phyloP scores from a whole-genome alignment of 2,329 filamentous ascomycete genomes.

The Pseudocercospora crystallina region DNA sequence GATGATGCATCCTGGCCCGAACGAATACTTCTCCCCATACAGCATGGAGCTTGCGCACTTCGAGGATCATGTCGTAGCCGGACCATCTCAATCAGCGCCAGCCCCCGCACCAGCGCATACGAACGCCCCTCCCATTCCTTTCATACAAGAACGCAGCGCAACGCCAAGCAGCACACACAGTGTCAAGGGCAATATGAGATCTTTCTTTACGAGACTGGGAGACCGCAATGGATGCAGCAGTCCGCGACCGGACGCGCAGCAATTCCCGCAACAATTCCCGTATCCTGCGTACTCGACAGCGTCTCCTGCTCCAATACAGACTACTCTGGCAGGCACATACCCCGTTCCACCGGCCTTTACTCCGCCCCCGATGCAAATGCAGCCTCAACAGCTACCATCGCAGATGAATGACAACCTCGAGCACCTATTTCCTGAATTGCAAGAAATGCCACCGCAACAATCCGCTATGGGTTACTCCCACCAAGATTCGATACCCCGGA shows the following conservation, averaged over 20 bases:
- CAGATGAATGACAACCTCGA: slow-evolving; percentile 1
- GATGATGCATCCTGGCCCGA: background rate
- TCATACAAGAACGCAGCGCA: slow-evolving; percentile 2
- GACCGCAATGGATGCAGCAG: background rate
- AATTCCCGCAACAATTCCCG: background rate
- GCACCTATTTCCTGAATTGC: slow-evolving; percentile 13
- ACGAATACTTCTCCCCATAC: background rate
- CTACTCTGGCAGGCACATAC: background rate
- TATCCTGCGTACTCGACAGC: background rate
- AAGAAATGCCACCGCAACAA: background rate
- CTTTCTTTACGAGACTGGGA: background rate
- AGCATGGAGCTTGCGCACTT: background rate
- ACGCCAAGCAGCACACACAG: background rate
- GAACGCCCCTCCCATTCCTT: background rate
- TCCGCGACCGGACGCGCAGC: background rate
- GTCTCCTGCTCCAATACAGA: background rate
- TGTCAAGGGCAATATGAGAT: background rate
- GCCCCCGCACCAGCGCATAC: background rate
- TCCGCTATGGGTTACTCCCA: background rate
- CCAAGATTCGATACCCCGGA: background rate
- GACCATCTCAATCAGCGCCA: background rate
- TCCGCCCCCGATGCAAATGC: background rate
- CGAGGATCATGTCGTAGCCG: background rate
- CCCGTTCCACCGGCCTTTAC: background rate
- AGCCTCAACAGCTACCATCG: background rate